phyloP scores from a whole-genome alignment of 2,329 filamentous ascomycete genomes.

The Ophiocordyceps robertsii region DNA sequence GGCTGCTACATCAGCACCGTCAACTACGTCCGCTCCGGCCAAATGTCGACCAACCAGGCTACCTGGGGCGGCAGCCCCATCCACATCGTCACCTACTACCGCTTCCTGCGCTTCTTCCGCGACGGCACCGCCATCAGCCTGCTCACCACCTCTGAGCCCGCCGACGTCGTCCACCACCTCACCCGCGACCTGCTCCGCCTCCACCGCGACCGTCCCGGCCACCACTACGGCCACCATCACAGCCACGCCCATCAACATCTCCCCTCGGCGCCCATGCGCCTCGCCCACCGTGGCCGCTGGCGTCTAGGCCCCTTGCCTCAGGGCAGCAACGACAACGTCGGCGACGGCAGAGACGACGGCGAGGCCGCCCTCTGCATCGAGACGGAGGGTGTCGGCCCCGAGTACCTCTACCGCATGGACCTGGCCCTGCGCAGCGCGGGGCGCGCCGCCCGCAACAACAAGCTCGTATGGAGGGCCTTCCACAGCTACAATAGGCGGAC shows the following conservation, averaged over 20 bases:
- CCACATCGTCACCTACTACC: constrained; percentile 95
- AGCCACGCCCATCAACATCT: constrained; percentile 2
- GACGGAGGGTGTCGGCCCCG: constrained; percentile 64
- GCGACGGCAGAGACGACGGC: constrained; percentile 6
- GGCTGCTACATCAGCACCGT: constrained; percentile 95
- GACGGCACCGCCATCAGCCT: constrained; percentile 76
- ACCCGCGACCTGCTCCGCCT: constrained; percentile 53
- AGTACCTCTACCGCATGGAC: constrained; percentile 79
- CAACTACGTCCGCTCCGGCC: constrained; percentile 82
- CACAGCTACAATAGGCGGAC: constrained; percentile 84
- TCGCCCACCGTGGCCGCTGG: constrained; percentile 48
- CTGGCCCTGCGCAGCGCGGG: constrained; percentile 54
- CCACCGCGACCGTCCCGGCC: constrained; percentile 16
- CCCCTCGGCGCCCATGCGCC: constrained; percentile 47
- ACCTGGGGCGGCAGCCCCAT: constrained; percentile 67
- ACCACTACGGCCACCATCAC: constrained; percentile 3
- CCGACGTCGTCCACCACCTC: constrained; percentile 77
- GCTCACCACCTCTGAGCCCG: constrained; percentile 66
- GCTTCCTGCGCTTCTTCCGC: constrained; percentile 88
- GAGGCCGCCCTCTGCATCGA: constrained; percentile 69
- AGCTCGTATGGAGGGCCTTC: constrained; percentile 76
- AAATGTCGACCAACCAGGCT: constrained; percentile 52
- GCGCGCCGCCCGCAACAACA: constrained; percentile 62
- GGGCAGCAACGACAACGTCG: background rate
- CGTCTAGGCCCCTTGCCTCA: constrained; percentile 19